Conservation (phyloP, 192 early-diverging fungal genomes). For the Backusella psychrophila region DNA sequence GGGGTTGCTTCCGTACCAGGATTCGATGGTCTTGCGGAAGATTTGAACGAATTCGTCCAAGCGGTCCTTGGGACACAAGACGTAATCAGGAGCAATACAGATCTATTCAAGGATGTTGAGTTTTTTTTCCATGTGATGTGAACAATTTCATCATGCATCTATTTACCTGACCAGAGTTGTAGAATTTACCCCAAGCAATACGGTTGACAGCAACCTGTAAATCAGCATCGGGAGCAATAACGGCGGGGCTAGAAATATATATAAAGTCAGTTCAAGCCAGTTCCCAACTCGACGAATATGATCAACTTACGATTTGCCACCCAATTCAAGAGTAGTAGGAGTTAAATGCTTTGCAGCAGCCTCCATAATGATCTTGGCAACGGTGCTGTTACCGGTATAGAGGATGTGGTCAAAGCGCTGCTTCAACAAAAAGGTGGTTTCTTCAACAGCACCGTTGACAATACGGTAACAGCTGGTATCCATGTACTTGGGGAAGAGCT, state of each 20-base stretch:
- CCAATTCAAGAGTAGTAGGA: conserved; percentile 90
- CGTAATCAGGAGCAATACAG: conserved; percentile 78
- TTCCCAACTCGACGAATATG: neutral
- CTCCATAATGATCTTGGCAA: conserved; percentile 79
- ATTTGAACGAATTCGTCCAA: conserved; percentile 48
- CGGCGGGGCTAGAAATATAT: conserved; percentile 48
- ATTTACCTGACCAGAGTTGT: conserved; percentile 82
- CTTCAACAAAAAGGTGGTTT: conserved; percentile 75
- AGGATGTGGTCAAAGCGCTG: conserved; percentile 88
- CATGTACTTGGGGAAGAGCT: conserved; percentile 75
- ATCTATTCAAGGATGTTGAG: conserved; percentile 42
- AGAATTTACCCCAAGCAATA: conserved; percentile 76
- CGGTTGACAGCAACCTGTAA: conserved; percentile 64
- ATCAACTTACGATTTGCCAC: conserved; percentile 72
- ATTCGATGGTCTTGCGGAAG: conserved; percentile 34
- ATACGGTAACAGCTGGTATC: conserved; percentile 65
- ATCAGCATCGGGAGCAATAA: conserved; percentile 68
- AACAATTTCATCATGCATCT: too few relatives aligned
- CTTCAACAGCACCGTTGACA: conserved; percentile 74
- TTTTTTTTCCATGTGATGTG: neutral
- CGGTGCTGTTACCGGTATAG: conserved; percentile 82
- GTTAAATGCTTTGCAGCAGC: conserved; percentile 87
- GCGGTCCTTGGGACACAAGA: conserved; percentile 52
- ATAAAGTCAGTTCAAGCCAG: neutral
- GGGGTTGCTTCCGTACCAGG: conserved; percentile 44